A percentile compares a stretch with the other conserved stretches of the same genome.
Evolutionary conservation across 1,139 yeast genomes (phyloP).

Genomic region (Diutina scorzettiae): DNA sequence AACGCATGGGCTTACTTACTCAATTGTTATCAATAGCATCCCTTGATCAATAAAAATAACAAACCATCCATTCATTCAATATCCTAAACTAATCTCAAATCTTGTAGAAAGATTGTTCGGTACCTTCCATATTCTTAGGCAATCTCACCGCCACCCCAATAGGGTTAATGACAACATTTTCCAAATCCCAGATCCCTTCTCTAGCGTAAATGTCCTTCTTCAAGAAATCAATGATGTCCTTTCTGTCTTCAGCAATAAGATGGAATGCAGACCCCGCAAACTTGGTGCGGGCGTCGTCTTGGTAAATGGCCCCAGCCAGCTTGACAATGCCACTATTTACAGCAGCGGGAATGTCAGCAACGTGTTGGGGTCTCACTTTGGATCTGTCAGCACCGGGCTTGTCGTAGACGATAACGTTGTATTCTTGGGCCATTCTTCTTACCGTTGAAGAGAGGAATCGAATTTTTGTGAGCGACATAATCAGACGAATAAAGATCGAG

Average conservation of each 20-base stretch:
- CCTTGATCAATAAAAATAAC: too few relatives aligned
- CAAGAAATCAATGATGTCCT: constrained; percentile 52
- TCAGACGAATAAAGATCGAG: too few relatives aligned
- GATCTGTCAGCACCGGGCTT: constrained; percentile 52
- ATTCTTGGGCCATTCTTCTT: constrained; percentile 5
- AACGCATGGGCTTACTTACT: too few relatives aligned
- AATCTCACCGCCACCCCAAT: constrained; percentile 8
- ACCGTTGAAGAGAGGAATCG: background rate
- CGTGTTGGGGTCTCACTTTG: constrained; percentile 44
- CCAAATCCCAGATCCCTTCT: constrained; percentile 69
- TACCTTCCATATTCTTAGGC: constrained; percentile 1
- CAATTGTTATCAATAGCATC: too few relatives aligned
- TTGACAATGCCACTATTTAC: constrained; percentile 45
- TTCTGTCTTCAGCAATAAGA: constrained; percentile 48
- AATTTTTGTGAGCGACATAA: background rate
- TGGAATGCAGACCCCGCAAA: constrained; percentile 66
- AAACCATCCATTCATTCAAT: too few relatives aligned
- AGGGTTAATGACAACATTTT: constrained; percentile 50
- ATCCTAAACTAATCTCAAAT: background rate
- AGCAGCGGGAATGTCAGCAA: constrained; percentile 38
- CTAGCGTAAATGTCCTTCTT: constrained; percentile 51
- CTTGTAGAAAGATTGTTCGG: constrained; percentile 1
- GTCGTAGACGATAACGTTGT: constrained; percentile 51
- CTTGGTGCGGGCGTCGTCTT: constrained; percentile 35
- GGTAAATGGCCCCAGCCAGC: constrained; percentile 55